Base-by-base conservation (phyloP, 768 basidiomycete genomes). In the Xerocomellus intermedius region DNA sequence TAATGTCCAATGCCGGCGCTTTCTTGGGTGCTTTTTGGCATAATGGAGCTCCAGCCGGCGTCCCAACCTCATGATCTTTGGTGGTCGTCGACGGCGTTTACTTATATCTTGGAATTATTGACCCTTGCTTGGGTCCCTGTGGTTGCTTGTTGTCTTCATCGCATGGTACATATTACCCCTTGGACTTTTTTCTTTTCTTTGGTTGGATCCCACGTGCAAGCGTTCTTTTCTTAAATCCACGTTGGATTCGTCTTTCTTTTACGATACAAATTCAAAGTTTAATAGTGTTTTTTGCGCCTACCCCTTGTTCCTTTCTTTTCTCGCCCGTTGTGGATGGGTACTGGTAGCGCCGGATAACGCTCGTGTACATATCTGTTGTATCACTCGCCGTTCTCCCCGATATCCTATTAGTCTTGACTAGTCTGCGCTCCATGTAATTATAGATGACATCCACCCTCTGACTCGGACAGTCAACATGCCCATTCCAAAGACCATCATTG, bases 1-100 rank as follows among this genome's bases (percentile, higher is more conserved):
- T 94, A 38, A 87, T 94, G 54, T 85, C 82, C 42, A 85, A 80
- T 48, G 92, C 92, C 2, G 85, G 89, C 19, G 88, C 89, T 42
- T 85, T 87, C 62, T 65, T 94, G 19, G 88, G 90, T 21, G 74
- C 79, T 21, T 73, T 86, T 55, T 86, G 83, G 84, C 72, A 73
- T 53, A 64, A 37, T 42, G 64, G 69, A 19, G 12, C 60, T 19
- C 57, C 62, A 32, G 36, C 64, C 17, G 52, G 63, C 22, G 57
- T 64, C 32, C 22, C 67, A n/a, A 41, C 66, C 22, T 57, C 63
- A 22, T 69, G 54, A 69, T 24, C 30, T 28, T 38, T 26, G n/a
- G 36, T 21, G 24, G 30, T 19, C 17, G 8, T 17, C 30, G 10
- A 32, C 22, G 26, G 6, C 22, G 22, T 21, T 61, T 72, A 68